Percentiles rank a stretch among this genome's conserved stretches.
Conservation (phyloP, 2,329 filamentous ascomycete species). For the Fusarium fujikuroi region DNA sequence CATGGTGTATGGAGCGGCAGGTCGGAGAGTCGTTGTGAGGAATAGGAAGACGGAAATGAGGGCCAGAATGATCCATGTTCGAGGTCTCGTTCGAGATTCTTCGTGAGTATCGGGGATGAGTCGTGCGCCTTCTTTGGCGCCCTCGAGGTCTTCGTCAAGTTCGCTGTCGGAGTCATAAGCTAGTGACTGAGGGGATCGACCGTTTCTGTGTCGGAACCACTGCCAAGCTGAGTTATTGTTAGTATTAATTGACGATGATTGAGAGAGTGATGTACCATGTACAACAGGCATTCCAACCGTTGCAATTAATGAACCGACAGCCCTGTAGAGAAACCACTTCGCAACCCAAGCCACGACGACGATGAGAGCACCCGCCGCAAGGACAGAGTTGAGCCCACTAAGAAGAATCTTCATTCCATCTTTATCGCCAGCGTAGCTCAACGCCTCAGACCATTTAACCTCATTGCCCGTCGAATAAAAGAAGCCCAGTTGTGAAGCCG, state of each 20-base stretch:
- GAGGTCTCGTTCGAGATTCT: constrained; percentile 9
- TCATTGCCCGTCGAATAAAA: constrained; percentile 48
- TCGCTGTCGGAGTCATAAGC: constrained; percentile 35
- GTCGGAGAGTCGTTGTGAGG: constrained; percentile 40
- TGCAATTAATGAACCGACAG: constrained; percentile 35
- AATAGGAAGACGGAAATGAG: constrained; percentile 11
- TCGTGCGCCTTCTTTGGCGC: constrained; percentile 19
- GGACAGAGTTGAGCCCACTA: constrained; percentile 43
- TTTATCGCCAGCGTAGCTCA: constrained; percentile 44
- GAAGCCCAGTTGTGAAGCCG: constrained; percentile 49
- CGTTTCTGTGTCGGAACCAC: constrained; percentile 17
- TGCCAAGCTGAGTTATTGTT: constrained; percentile 28
- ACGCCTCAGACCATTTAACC: constrained; percentile 47
- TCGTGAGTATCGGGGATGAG: constrained; percentile 16
- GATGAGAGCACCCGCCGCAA: constrained; percentile 37
- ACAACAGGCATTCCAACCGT: constrained; percentile 31
- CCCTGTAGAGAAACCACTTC: constrained; percentile 41
- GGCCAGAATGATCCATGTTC: constrained; percentile 18
- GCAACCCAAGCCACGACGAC: constrained; percentile 40
- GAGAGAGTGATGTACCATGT: constrained; percentile 28
- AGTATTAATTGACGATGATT: background rate
- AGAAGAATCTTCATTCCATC: constrained; percentile 49
- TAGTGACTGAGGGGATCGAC: constrained; percentile 3
- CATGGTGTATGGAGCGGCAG: constrained; percentile 45
- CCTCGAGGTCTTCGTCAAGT: constrained; percentile 25